Conservation (phyloP, 23 red algal genomes). For the Gracilariopsis chorda region DNA sequence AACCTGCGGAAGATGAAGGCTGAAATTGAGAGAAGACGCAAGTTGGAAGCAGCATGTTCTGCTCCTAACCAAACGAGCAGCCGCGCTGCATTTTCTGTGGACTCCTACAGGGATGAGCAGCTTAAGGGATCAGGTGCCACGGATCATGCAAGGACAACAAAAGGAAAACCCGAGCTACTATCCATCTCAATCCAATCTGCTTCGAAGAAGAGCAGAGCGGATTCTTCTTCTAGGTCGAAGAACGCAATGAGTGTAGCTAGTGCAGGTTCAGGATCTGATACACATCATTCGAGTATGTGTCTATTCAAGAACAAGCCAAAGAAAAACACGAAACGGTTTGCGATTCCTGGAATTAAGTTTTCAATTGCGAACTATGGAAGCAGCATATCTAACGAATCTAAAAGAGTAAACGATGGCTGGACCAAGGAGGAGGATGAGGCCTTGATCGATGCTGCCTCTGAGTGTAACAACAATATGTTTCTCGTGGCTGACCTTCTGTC, state of each 20-base stretch:
- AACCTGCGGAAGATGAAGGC: slow-evolving; percentile 24
- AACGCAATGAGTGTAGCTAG: background rate
- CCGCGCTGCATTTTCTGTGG: background rate
- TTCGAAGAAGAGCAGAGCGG: background rate
- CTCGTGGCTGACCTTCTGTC: slow-evolving; percentile 54
- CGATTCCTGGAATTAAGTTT: slow-evolving; percentile 8
- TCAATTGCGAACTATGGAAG: background rate
- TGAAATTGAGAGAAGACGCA: slow-evolving; percentile 16
- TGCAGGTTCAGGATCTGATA: background rate
- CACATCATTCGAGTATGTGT: background rate
- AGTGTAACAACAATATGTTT: slow-evolving; percentile 45
- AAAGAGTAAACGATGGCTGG: slow-evolving; percentile 44
- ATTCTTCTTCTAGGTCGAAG: background rate
- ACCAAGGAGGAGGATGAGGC: slow-evolving; percentile 47
- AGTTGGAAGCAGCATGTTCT: background rate
- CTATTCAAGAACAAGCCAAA: slow-evolving; percentile 30
- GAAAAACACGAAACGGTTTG: slow-evolving; percentile 5
- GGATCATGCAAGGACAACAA: background rate
- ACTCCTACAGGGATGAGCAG: background rate
- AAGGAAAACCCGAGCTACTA: background rate
- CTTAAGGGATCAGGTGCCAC: background rate
- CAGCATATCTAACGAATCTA: background rate
- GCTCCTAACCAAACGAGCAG: background rate
- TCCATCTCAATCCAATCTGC: background rate
- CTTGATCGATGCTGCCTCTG: background rate